Conservation (phyloP, 129 eudicot genomes). For the Silybum marianum region DNA sequence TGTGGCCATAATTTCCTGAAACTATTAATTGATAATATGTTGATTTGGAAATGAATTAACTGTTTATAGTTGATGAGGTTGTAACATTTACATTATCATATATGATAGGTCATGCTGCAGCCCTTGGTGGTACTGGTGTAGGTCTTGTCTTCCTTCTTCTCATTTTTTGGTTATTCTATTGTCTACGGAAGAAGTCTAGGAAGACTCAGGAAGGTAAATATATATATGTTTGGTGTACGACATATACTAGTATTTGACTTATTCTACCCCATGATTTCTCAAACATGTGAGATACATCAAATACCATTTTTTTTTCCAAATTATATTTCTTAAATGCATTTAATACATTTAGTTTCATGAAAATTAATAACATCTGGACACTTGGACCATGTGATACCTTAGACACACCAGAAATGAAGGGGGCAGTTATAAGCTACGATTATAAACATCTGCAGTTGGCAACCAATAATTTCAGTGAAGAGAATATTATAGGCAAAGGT, state of each 20-base stretch:
- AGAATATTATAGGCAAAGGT: constrained; percentile 54
- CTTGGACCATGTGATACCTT: constrained; percentile 24
- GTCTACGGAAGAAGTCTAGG: constrained; percentile 19
- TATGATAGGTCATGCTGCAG: constrained; percentile 45
- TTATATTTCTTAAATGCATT: neutral
- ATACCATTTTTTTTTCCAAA: neutral
- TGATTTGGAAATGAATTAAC: neutral
- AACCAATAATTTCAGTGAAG: constrained; percentile 46
- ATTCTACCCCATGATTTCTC: neutral
- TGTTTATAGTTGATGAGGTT: neutral
- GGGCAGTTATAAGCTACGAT: constrained; percentile 35
- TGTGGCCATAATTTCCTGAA: neutral
- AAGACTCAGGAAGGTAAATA: constrained; percentile 36
- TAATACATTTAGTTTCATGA: constrained; percentile 2
- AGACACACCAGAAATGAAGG: constrained; percentile 45
- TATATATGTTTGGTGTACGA: neutral
- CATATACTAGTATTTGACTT: neutral
- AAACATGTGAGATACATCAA: no score
- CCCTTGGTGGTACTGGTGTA: constrained; percentile 41
- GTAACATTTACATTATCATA: neutral
- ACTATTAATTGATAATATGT: neutral
- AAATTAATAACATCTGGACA: neutral
- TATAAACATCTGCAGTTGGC: constrained; percentile 29
- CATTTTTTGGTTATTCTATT: neutral
- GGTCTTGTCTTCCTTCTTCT: neutral